These are phyloP conservation scores for Penicillium malachiteum DNA, from an alignment of 495 filamentous ascomycete species.

Conservation along the genomic window DNA sequence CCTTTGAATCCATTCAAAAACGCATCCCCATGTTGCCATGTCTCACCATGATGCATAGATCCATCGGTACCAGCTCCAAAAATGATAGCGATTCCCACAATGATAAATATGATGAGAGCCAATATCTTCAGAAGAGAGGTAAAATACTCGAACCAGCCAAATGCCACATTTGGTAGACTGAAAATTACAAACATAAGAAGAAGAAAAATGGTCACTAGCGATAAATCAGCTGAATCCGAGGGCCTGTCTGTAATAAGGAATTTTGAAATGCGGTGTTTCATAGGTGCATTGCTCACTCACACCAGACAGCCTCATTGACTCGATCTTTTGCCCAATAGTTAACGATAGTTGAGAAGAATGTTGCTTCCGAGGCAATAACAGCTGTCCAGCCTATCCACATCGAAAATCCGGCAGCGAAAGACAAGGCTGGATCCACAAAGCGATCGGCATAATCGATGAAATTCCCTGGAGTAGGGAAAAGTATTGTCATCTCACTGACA, in stretches of 20 bases:
- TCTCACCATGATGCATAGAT: constrained; percentile 23
- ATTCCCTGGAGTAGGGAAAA: constrained; percentile 29
- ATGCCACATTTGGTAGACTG: constrained; percentile 23
- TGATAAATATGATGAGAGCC: constrained; percentile 31
- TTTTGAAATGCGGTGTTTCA: not conserved
- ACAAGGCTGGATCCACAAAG: constrained; percentile 32
- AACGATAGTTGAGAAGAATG: constrained; percentile 20
- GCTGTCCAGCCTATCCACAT: constrained; percentile 31
- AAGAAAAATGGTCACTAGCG: constrained; percentile 28
- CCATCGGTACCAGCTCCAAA: constrained; percentile 30
- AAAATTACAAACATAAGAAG: constrained; percentile 22
- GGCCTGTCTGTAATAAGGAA: too few species aligned
- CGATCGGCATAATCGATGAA: constrained; percentile 37
- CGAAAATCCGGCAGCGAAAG: constrained; percentile 30
- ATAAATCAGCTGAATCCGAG: too few species aligned
- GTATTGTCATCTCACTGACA: constrained; percentile 32
- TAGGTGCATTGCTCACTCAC: not conserved
- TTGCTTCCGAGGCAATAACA: constrained; percentile 25
- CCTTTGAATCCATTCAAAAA: constrained; percentile 35
- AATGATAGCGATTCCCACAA: constrained; percentile 23
- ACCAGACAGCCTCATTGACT: constrained; percentile 13
- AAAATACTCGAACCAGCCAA: constrained; percentile 33
- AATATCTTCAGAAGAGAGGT: constrained; percentile 31
- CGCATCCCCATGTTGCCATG: constrained; percentile 20
- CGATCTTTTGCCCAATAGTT: constrained; percentile 23